phyloP scores from a whole-genome alignment of 257 asterid species.

The Nicotiana benthamiana region DNA sequence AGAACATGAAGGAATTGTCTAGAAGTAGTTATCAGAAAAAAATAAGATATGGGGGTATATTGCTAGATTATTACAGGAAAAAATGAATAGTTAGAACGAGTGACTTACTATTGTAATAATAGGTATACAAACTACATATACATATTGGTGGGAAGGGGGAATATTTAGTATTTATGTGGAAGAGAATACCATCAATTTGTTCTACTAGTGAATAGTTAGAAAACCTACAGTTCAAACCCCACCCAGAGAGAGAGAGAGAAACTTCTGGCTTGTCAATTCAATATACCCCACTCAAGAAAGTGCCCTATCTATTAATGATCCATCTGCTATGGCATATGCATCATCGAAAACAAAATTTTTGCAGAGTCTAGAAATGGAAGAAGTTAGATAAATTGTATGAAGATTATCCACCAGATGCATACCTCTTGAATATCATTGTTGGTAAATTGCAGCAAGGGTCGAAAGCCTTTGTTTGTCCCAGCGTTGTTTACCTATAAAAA shows the following conservation, averaged over 20 bases:
- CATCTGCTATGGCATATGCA: not conserved
- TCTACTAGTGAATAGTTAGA: not conserved
- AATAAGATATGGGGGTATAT: not conserved
- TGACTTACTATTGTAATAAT: not conserved
- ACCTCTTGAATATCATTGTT: constrained; percentile 89
- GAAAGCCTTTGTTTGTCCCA: constrained; percentile 94
- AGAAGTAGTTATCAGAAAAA: not conserved
- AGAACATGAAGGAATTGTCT: not conserved
- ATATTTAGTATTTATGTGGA: too few species aligned
- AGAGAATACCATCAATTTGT: not conserved
- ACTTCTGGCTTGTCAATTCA: not conserved
- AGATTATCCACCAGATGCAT: not conserved
- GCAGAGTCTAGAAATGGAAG: not conserved
- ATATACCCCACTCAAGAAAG: not conserved
- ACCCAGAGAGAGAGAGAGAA: not conserved
- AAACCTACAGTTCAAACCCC: not conserved
- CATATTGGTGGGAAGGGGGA: not conserved
- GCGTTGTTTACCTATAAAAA: constrained; percentile 79
- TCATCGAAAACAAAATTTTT: not conserved
- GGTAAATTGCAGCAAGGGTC: constrained; percentile 82
- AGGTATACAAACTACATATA: not conserved
- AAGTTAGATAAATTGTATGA: not conserved
- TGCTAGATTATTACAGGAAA: not conserved
- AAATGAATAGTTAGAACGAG: not conserved
- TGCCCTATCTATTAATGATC: not conserved